phyloP scores from a whole-genome alignment of 305 asterid species.

The Fraxinus latifolia region DNA sequence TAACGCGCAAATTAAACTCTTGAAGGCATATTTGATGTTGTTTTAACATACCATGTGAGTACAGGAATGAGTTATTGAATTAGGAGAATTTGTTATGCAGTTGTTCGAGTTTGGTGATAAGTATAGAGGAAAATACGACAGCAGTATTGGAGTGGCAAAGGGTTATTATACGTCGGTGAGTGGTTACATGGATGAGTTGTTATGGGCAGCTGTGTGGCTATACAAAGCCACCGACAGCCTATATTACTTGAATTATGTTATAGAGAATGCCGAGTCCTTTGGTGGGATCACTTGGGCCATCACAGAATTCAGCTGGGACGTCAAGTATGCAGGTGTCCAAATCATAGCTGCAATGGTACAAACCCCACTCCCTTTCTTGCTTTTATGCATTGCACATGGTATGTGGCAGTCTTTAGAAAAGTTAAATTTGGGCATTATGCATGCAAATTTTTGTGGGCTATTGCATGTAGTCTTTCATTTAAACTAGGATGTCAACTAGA shows the following conservation, averaged over 20 bases:
- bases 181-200: slow-evolving; percentile 83
- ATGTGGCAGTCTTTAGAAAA: neutral
- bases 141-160: slow-evolving; percentile 66
- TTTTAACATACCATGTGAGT: neutral
- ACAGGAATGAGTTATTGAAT: neutral
- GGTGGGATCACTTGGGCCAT: slow-evolving; percentile 94
- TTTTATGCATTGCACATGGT: neutral
- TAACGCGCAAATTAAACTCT: no score
- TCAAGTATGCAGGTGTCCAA: slow-evolving; percentile 79
- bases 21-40: neutral
- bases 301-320: slow-evolving; percentile 93
- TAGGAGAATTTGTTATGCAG: slow-evolving; percentile 38
- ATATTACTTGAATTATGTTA: slow-evolving; percentile 52
- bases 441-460: neutral
- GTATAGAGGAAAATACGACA: slow-evolving; percentile 70
- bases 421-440: neutral
- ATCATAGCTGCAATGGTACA: slow-evolving; percentile 70
- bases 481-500: neutral
- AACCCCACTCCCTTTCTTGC: neutral
- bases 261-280: slow-evolving; percentile 48
- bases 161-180: slow-evolving; percentile 86
- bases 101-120: slow-evolving; percentile 84
- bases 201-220: slow-evolving; percentile 92
- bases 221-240: slow-evolving; percentile 79
- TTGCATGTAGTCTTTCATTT: neutral